Base-by-base conservation (phyloP, 2,329 filamentous ascomycete genomes). In the Colletotrichum chlorophyti region DNA sequence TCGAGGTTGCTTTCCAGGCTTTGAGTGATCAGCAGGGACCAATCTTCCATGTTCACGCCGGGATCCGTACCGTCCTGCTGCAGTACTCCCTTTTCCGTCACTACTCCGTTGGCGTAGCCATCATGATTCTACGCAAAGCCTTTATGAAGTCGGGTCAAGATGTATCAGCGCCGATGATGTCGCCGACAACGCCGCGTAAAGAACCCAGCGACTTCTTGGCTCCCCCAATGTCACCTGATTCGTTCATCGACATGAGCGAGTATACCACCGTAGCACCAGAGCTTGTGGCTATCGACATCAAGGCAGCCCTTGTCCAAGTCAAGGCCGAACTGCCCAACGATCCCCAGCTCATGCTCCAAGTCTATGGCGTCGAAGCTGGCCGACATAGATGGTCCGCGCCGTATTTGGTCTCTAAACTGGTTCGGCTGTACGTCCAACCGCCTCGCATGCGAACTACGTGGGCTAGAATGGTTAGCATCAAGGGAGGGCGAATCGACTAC, bases 81-180 rank as follows among this genome's bases (percentile, higher is more conserved):
- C 90, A 96, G 47, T 98, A 98, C 70, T 99, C 96, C 1, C 83
- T 99, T 0, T 97, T 96, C 71, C 89, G 93, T 4, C 93, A 97
- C 70, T 99, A 97, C 69, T 90, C 93, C 1, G 82, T 96, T 23
- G 91, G 92, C 1, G 87, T 98, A 59, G 95, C 94, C 8, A 78
- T 83, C 21, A 88, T 87, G 69, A 91, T 96, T 3, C 72, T 99
- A 21, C 82, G 83, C 51, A 87, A 86, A 67, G 89, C 90, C 0
- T 91, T 93, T 63, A 73, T 85, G 71, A 79, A 76, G 57, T 81
- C 83, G 1, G 74, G 76, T 32, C 74, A 72, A 23, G 80, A 83
- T 58, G 38, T 66, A 19, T 34, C 46, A 26, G 46, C 59, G 15
- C 55, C 68, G 2, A 63, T 65, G n/a, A 43, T 59, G 32, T 61